Evolutionary conservation across 768 basidiomycete genomes (phyloP), one percentile per base, ranked within the genome.

Genomic region (Pholiota conissans): DNA sequence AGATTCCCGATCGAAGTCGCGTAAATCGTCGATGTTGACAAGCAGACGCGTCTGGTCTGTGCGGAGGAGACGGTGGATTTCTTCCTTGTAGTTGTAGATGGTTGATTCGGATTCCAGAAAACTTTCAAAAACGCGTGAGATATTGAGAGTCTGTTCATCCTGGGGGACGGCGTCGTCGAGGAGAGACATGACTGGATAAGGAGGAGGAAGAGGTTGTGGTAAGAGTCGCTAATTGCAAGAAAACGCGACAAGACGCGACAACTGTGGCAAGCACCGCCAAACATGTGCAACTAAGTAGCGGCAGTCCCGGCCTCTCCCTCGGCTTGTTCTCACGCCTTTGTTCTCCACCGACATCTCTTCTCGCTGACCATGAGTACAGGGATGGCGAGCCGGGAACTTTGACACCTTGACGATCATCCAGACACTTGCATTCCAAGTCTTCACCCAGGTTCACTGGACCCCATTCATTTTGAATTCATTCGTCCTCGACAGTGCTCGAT

Each of bases 21-120:
- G 89, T 66, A 98, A 76, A 75, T 98, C 94, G 72, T 98, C 95
- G 65, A 98, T 83, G 73, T 97, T 98, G 71, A 99, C 85, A 65
- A 95, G 86, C 66, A 98, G 87, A 71, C 97, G 86, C 67, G 91
- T 88, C 68, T 89, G 86, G 66, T 91, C 89, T 18, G 81, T 79
- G 56, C 90, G 86, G 48, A 98, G 82, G 86, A 98, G 85, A 64
- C 86, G 84, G 45, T 82, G 79, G 62, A 96, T 89, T 56, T 90
- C 89, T 65, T 94, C 89, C 65, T 87, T 84, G 78, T 96, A 95
- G 72, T 91, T 92, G 79, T 85, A 86, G 18, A 85, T 66, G 26
- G 81, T 70, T 3, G 84, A 84, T 56, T 87, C 86, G 1, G 85
- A 83, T 63, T 84, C 82, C 32, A 93, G 80, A 61, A 97, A 95